A percentile compares a stretch with the other conserved stretches of the same genome.
These are phyloP conservation scores for Xerocomellus chrysenteron DNA, from an alignment of 768 basidiomycete species.

Conservation along the genomic window DNA sequence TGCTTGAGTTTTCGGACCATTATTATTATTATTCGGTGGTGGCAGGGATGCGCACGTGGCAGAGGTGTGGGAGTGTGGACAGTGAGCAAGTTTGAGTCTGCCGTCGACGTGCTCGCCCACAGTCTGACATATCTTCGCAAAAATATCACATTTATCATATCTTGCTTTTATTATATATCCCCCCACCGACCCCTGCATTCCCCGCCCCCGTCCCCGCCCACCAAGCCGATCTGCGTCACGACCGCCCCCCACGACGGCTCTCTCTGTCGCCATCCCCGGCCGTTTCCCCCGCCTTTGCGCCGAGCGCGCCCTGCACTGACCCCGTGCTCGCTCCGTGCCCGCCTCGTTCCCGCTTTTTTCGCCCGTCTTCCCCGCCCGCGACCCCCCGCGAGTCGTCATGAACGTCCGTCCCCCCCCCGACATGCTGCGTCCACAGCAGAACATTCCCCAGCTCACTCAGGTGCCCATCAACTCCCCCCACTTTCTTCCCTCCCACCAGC, in stretches of 20 bases:
- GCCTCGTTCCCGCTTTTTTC: conserved; percentile 3
- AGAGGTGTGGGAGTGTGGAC: conserved; percentile 27
- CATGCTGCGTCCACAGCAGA: conserved; percentile 45
- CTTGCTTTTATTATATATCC: conserved; percentile 23
- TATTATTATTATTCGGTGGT: not conserved
- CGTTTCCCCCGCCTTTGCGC: not conserved
- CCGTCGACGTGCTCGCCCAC: conserved; percentile 31
- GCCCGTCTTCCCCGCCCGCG: not conserved
- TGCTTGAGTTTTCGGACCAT: conserved; percentile 93
- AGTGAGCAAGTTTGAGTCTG: conserved; percentile 26
- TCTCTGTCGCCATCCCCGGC: conserved; percentile 2
- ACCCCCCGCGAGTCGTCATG: conserved; percentile 34
- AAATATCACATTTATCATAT: conserved; percentile 30
- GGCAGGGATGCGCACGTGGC: conserved; percentile 30
- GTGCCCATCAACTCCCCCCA: conserved; percentile 37
- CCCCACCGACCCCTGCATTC: not conserved
- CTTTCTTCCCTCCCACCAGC: conserved; percentile 40
- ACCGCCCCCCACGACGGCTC: conserved; percentile 10
- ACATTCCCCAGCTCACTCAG: conserved; percentile 40
- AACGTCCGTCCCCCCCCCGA: conserved; percentile 46
- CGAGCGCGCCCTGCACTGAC: conserved; percentile 2
- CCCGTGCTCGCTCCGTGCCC: not conserved
- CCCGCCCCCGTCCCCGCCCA: not conserved
- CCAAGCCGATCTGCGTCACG: conserved; percentile 19
- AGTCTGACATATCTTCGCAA: conserved; percentile 28